These are phyloP conservation scores for Ophiostoma sp. DNA, from an alignment of 2,329 filamentous ascomycete genomes.

Conservation along the genomic window DNA sequence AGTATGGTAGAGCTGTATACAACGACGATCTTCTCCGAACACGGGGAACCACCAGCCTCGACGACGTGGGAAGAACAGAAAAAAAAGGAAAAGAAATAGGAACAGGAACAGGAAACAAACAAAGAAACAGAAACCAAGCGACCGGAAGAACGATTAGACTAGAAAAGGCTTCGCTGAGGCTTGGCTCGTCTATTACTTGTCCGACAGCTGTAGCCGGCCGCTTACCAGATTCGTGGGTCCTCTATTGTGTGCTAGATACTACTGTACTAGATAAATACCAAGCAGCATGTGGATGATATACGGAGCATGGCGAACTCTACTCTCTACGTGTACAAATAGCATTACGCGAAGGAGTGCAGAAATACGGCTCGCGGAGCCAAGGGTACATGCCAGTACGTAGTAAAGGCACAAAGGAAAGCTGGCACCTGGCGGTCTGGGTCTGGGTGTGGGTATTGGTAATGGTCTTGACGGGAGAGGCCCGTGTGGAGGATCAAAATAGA, in stretches of 20 bases:
- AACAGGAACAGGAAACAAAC: too few relatives aligned
- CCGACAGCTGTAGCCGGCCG: neutral
- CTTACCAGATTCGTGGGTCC: slow-evolving; percentile 2
- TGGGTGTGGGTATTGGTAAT: neutral
- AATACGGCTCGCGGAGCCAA: neutral
- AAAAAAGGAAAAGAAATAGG: neutral
- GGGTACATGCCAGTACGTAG: too few relatives aligned
- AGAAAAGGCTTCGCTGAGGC: neutral
- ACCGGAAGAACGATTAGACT: neutral
- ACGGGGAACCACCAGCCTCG: neutral
- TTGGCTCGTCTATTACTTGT: slow-evolving; percentile 2
- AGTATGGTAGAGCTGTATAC: neutral
- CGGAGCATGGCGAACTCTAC: neutral
- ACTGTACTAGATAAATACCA: too few relatives aligned
- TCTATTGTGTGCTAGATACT: neutral
- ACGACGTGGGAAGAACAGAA: neutral
- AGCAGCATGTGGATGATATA: neutral
- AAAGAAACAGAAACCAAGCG: neutral
- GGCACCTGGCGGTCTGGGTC: neutral
- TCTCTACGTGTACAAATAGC: neutral
- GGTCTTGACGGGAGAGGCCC: slow-evolving; percentile 5
- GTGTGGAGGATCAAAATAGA: slow-evolving; percentile 2
- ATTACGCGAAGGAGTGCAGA: neutral
- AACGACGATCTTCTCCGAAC: neutral
- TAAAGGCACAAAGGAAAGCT: too few relatives aligned